These are phyloP conservation scores for Eucalyptus pauciflora DNA, from an alignment of 345 rosid species.

Conservation along the genomic window DNA sequence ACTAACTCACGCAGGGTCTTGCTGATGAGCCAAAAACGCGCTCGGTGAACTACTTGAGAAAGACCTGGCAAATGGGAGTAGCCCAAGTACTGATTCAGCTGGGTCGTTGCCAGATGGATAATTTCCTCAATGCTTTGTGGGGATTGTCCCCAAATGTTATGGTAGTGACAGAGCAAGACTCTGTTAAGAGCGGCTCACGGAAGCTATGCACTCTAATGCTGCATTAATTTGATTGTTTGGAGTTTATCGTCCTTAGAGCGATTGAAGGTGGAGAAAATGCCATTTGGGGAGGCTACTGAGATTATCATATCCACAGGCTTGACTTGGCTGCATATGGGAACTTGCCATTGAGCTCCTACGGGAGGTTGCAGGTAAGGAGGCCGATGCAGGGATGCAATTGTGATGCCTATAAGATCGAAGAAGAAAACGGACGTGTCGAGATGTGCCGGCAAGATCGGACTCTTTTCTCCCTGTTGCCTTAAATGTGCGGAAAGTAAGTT, in stretches of 20 bases:
- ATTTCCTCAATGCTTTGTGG: conserved; percentile 44
- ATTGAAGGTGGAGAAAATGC: conserved; percentile 74
- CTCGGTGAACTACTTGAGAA: conserved; percentile 53
- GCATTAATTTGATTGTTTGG: conserved; percentile 81
- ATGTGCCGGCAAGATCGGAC: conserved; percentile 85
- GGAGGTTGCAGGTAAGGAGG: conserved; percentile 61
- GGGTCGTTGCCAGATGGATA: conserved; percentile 54
- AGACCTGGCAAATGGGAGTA: conserved; percentile 34
- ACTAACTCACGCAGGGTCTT: conserved; percentile 36
- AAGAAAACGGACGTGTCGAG: conserved; percentile 55
- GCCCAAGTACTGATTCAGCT: conserved; percentile 60
- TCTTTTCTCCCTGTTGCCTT: conserved; percentile 67
- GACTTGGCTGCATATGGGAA: conserved; percentile 63
- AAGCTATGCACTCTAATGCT: conserved; percentile 66
- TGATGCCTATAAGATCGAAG: conserved; percentile 64
- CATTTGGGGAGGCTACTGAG: conserved; percentile 77
- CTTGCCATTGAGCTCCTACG: conserved; percentile 54
- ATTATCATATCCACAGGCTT: conserved; percentile 67
- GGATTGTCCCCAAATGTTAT: conserved; percentile 62
- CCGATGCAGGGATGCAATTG: conserved; percentile 62
- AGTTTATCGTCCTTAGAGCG: conserved; percentile 60
- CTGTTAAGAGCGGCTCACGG: conserved; percentile 61
- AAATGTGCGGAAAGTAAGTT: conserved; percentile 65
- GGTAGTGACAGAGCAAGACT: conserved; percentile 56
- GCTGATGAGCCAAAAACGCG: conserved; percentile 29